Conservation (phyloP, 768 basidiomycete genomes). For the Daedaleopsis nitida region DNA sequence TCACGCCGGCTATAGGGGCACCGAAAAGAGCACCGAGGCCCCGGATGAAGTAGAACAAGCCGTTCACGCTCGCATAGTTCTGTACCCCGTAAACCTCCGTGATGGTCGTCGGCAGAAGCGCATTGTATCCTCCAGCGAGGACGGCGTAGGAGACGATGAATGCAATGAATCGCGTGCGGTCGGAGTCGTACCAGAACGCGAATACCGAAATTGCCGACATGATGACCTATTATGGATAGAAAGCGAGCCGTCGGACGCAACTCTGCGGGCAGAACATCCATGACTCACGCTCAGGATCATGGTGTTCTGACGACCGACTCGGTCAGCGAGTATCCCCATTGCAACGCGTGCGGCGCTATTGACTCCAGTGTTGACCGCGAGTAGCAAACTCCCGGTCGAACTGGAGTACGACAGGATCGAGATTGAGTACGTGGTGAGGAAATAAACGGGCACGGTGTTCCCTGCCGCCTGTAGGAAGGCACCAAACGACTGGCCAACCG, state of each 20-base stretch:
- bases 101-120: constrained; percentile 45
- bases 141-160: constrained; percentile 46
- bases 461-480: constrained; percentile 47
- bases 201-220: constrained; percentile 43
- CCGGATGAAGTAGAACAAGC: constrained; percentile 44
- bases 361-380: constrained; percentile 45
- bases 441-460: constrained; percentile 47
- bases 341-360: constrained; percentile 43
- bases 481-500: constrained; percentile 34
- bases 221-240: constrained; percentile 32
- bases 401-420: constrained; percentile 41
- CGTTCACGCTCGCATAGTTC: constrained; percentile 45
- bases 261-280: background rate
- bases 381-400: constrained; percentile 39
- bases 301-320: constrained; percentile 47
- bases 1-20: constrained; percentile 44
- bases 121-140: constrained; percentile 47
- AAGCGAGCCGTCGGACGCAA: background rate
- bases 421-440: constrained; percentile 43
- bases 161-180: constrained; percentile 39
- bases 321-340: constrained; percentile 46
- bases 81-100: constrained; percentile 46
- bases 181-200: constrained; percentile 44
- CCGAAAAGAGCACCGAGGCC: constrained; percentile 44
- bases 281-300: constrained; percentile 39